Base-by-base conservation (phyloP, 2,329 filamentous ascomycete genomes). In the Venturia asperata region DNA sequence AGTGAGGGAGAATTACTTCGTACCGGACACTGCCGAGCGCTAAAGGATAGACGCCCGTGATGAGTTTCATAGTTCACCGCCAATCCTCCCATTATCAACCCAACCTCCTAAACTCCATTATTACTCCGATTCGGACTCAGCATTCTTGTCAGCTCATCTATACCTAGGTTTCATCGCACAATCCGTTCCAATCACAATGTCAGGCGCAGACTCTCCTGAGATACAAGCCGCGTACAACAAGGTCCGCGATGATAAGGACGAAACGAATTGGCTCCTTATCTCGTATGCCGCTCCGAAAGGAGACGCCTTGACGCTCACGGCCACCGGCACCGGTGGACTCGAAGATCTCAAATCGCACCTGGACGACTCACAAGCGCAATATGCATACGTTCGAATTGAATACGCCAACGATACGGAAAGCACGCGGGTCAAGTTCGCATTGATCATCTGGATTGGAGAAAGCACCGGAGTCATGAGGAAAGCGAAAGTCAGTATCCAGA, bases 351-450 rank as follows among this genome's bases (percentile, higher is more conserved):
- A 79, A n/a, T 71, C 71, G 41, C 75, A 78, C 68, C 78, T 89
- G 13, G 85, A 86, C 73, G 80, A 85, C 71, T 71, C 72, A 43
- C 80, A 87, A 75, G 86, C 86, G 65, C 84, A 87, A 74, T 89
- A 88, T 77, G 86, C 80, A 65, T 88, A 88, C 77, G 83, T 79
- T 70, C 83, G 85, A 39, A 78, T 87, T 73, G 85, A 88, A 78
- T 85, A 89, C 74, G 86, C 86, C 72, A 89, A 89, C 77, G 87
- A 90, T 74, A 83, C 83, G 68, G 87, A 90, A 78, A 85, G 81
- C 76, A 86, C 79, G 72, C 80, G 87, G 45, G 83, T 88, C 72
- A 90, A 90, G 77, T 89, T 89, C 72, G 82, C 79, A 61, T 79
- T 90, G 61, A 77, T 89, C 41, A 81, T 88, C 68, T 90, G 87